Evolutionary conservation across 139 green algal species (phyloP), one percentile per base, ranked within the genome.

Genomic region (Penium margaritaceum): DNA sequence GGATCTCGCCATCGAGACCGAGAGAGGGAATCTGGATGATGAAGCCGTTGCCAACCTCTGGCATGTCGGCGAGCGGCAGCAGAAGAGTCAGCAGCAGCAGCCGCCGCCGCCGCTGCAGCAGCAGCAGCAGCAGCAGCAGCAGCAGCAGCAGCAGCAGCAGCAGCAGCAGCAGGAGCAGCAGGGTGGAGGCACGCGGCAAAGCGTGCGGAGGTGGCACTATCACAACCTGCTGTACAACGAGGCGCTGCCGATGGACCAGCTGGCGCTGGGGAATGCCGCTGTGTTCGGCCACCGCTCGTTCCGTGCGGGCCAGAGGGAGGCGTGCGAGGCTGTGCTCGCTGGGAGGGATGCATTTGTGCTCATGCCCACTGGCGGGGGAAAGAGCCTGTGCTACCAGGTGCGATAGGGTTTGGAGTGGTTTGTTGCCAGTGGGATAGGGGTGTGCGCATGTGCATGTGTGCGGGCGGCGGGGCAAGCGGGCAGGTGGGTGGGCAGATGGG

Each of bases 321-420:
- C 58, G 36, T 41, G 95, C 5, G 70, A 88, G 51, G 78, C 88
- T 4, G 86, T 89, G 0, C 34, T 95, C 39, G 43, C 74, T n/a
- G 85, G 85, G 1, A 51, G 84, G 60, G 88, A 97, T 78, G 70
- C 76, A 36, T 92, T 97, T 63, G 90, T 97, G 63, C 83, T 97
- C 21, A 96, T 97, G 91, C 91, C 92, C 17, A 97, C 92, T 0
- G 90, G 92, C 1, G 90, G 91, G n/a, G 90, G 87, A 54, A 94
- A 96, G 78, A 90, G 80, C 55, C 80, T 96, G 33, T 96, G 90
- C 62, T 87, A 85, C 55, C 78, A 84, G 66, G 81, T 87, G 58
- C 38, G 24, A 62, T 12, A 14, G 14, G 24, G 63, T n/a, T n/a
- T n/a, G n/a, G n/a, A n/a, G n/a, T n/a, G n/a, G n/a, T n/a, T n/a